phyloP scores from a whole-genome alignment of 2,329 filamentous ascomycete species.

The Talaromyces albobiverticillius region DNA sequence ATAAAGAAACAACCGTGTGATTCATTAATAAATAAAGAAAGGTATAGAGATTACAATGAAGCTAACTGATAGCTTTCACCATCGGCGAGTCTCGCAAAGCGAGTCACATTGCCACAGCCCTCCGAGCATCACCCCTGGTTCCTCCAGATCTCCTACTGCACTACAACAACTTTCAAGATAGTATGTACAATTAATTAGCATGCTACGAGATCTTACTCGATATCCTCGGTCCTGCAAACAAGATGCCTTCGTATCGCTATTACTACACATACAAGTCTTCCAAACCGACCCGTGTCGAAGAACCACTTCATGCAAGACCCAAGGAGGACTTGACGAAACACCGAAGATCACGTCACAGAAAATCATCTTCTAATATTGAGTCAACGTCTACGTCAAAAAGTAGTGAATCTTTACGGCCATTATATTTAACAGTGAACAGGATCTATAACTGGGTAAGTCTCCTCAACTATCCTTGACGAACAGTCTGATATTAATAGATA shows the following conservation, averaged over 20 bases:
- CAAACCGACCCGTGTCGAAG: background rate
- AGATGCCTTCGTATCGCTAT: constrained; percentile 12
- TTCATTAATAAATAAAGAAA: too few species aligned
- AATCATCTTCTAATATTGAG: background rate
- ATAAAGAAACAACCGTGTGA: background rate
- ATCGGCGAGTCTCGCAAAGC: background rate
- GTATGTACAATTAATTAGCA: background rate
- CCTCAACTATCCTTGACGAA: background rate
- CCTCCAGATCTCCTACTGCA: background rate
- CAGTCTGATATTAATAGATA: background rate
- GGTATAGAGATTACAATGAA: background rate
- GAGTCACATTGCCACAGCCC: background rate
- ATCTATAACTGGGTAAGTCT: background rate
- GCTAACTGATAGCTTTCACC: background rate
- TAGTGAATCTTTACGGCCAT: background rate
- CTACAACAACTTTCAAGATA: background rate
- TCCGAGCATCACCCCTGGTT: background rate
- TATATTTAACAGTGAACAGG: constrained; percentile 9
- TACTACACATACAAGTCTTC: constrained; percentile 9
- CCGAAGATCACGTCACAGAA: constrained; percentile 3
- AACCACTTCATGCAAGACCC: background rate
- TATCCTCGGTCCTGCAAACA: too few species aligned
- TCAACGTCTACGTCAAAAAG: background rate
- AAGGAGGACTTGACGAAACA: background rate
- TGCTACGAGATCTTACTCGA: background rate